Base-by-base conservation (phyloP, 257 asterid genomes). In the Osmanthus fragrans region DNA sequence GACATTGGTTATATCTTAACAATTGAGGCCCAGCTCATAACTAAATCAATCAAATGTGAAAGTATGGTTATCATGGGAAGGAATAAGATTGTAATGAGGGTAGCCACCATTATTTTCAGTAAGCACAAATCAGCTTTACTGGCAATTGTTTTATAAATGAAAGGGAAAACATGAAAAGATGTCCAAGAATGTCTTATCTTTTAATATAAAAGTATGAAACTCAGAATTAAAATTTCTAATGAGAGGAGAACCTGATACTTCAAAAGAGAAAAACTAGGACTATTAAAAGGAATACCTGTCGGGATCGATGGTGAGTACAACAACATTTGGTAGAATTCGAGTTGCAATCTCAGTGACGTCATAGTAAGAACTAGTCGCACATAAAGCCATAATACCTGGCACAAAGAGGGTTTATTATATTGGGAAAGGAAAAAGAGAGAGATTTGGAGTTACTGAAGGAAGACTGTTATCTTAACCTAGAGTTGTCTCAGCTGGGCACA, bases 281-380 rank as follows among this genome's bases (percentile, higher is more conserved):
- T n/a, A 58, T 9, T 47, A 82, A 76, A 72, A 84, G 60, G 29
- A 68, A 64, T 84, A 93, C 98, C 99, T 90, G 96, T 96, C 99
- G 36, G 97, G 94, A 85, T 96, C 98, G 83, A 96, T 89, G 45
- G 95, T 96, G 79, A 96, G 87, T 80, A 92, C 94, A 69, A 96
- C 97, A 80, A 93, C 75, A 83, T 91, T 90, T 33, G 98, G 98
- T 77, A 96, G 85, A 81, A 96, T 93, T 75, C 97, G 88, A 78
- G 97, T 94, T 25, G 97, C 99, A 80, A 96, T 96, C 91, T 96
- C 99, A 75, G 94, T 85, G 80, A 87, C 88, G 36, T 96, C 99
- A 79, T 96, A 96, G 73, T 88, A 93, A 84, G 98, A 86, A 84
- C 94, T 89, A 79, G 99, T 93, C 83, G 99, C 99, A 79, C 89